Percentiles rank a stretch among this genome's conserved stretches.
Conservation (phyloP, 306 rosid species). For the Purshia tridentata region DNA sequence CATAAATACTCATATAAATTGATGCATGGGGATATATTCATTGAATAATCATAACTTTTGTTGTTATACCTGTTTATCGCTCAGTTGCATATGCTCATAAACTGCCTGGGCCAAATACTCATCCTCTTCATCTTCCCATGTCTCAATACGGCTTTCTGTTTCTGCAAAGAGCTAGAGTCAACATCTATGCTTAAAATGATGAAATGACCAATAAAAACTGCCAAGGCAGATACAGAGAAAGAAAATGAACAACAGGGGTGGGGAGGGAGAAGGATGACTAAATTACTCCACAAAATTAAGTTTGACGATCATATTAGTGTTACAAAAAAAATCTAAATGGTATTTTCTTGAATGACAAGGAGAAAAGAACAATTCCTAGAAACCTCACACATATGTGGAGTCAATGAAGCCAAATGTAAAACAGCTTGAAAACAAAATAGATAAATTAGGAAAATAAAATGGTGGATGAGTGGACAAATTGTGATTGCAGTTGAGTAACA, state of each 20-base stretch:
- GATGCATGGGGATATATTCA: background rate
- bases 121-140: slow-evolving; percentile 84
- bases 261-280: background rate
- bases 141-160: slow-evolving; percentile 37
- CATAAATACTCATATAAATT: background rate
- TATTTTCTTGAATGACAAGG: background rate
- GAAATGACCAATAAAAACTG: background rate
- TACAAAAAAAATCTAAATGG: background rate
- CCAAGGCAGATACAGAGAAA: background rate
- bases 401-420: background rate
- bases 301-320: background rate
- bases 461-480: too few relatives aligned
- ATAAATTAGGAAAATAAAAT: too few relatives aligned
- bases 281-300: background rate
- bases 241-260: background rate
- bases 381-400: background rate
- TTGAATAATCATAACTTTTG: background rate
- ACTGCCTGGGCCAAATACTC: slow-evolving; percentile 71
- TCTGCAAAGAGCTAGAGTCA: slow-evolving; percentile 42
- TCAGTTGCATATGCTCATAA: slow-evolving; percentile 72
- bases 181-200: slow-evolving; percentile 21
- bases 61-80: slow-evolving; percentile 51
- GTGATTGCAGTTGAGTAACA: too few relatives aligned
- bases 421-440: background rate
- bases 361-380: background rate